These are phyloP conservation scores for Aspergillus sclerotiicarbonarius DNA, from an alignment of 495 filamentous ascomycete species.

Conservation along the genomic window DNA sequence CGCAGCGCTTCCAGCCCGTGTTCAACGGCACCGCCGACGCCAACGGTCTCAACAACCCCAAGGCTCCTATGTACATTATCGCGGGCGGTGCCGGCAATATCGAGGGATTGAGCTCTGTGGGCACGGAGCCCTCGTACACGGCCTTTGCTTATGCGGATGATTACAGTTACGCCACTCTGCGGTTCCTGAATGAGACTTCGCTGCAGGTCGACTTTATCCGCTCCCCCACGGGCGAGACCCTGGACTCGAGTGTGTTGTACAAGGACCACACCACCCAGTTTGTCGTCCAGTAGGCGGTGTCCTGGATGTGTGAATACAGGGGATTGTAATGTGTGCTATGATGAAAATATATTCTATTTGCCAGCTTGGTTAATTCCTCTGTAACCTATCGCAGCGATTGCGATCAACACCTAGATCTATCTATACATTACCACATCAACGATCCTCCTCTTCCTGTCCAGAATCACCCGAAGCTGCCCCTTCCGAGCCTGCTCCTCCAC, in stretches of 20 bases:
- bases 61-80: conserved; percentile 56
- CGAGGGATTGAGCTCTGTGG: conserved; percentile 40
- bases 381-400: too few relatives aligned
- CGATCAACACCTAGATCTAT: neutral
- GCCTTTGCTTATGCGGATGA: conserved; percentile 57
- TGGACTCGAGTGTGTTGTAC: conserved; percentile 52
- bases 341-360: too few relatives aligned
- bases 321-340: too few relatives aligned
- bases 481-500: neutral
- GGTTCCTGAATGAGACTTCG: conserved; percentile 31
- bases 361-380: too few relatives aligned
- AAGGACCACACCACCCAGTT: conserved; percentile 51
- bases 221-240: conserved; percentile 47
- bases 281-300: conserved; percentile 42
- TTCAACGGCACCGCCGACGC: conserved; percentile 42
- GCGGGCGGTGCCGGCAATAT: conserved; percentile 49
- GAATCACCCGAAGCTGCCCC: neutral
- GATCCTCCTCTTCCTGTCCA: neutral
- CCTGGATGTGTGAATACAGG: neutral
- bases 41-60: conserved; percentile 50
- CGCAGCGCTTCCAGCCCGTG: conserved; percentile 46
- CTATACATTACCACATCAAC: neutral
- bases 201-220: conserved; percentile 44
- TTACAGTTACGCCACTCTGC: conserved; percentile 48
- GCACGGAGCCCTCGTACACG: conserved; percentile 41